Evolutionary conservation across 2,329 filamentous ascomycete genomes (phyloP), one percentile per base, ranked within the genome.

Genomic region (Juglanconis juglandina): DNA sequence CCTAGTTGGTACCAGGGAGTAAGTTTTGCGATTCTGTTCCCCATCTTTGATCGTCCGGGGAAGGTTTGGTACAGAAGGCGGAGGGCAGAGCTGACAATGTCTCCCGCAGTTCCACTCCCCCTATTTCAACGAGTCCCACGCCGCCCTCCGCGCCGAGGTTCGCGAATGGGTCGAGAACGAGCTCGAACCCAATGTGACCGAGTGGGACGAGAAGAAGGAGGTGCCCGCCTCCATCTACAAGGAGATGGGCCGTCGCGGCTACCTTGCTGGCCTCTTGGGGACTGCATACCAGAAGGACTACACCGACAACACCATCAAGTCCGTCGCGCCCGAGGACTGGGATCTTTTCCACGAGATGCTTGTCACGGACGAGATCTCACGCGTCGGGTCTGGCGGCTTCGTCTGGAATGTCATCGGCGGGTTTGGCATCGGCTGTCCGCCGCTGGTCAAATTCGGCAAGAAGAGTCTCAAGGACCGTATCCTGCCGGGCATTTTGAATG

Each of bases 311-410:
- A 79, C 82, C 5, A 85, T 97, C 68, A 86, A 90, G 77, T 89
- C 87, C 53, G 95, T 99, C 11, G 76, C 89, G 0, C 80, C 90
- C 0, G 92, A 97, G 77, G 88, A 95, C 73, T 99, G 94, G 94
- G 95, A 99, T 78, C 85, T 96, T 49, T 99, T 98, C 87, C 95
- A 99, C 77, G 95, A 99, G 82, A 84, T 98, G 85, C 83, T 98
- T 49, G 73, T 99, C 62, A 98, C 94, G 1, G 95, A 99, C 68
- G 95, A 99, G 82, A 79, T 99, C 49, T 96, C 91, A 44, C 91
- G 95, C 58, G 81, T 87, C 54, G 95, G 89, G 59, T 96, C 91
- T 52, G 95, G 95, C 70, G 95, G 95, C 61, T 89, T 98, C 65
- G 92, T 98, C 30, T 98, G 95, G 95, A 96, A 96, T 75, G 80